Evolutionary conservation across 768 basidiomycete genomes (phyloP).

Genomic region (Lentinula aciculospora): DNA sequence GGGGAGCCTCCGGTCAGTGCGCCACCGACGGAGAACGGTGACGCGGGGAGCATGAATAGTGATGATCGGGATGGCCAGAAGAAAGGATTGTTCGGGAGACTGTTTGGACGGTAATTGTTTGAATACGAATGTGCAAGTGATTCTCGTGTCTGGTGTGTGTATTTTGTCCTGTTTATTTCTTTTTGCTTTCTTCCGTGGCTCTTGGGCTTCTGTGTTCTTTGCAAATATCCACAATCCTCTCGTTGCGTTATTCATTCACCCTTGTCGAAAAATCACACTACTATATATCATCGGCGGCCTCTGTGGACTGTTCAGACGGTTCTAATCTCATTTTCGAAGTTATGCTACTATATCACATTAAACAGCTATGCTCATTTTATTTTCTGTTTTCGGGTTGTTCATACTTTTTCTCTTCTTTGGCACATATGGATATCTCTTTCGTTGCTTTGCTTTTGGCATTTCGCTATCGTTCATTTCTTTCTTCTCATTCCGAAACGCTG

Average conservation of each 20-base stretch:
- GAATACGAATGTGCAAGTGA: neutral
- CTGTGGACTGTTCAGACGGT: neutral
- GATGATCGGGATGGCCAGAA: neutral
- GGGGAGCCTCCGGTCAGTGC: constrained; percentile 3
- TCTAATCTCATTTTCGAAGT: neutral
- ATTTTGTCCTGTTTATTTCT: neutral
- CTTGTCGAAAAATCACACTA: neutral
- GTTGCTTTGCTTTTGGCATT: neutral
- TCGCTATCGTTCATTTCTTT: neutral
- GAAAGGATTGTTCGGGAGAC: constrained; percentile 1
- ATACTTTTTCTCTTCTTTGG: neutral
- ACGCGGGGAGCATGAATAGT: neutral
- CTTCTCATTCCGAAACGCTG: no score
- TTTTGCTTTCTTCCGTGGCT: neutral
- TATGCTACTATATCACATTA: neutral
- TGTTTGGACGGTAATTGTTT: neutral
- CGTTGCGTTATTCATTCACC: neutral
- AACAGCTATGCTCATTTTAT: neutral
- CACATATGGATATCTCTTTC: neutral
- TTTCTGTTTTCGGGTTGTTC: neutral
- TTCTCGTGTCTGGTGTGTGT: neutral
- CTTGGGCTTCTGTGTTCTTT: neutral
- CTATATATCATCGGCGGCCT: neutral
- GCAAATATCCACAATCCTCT: neutral
- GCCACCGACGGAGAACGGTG: neutral